Base-by-base conservation (phyloP, 768 basidiomycete genomes). In the Boletus sp. region DNA sequence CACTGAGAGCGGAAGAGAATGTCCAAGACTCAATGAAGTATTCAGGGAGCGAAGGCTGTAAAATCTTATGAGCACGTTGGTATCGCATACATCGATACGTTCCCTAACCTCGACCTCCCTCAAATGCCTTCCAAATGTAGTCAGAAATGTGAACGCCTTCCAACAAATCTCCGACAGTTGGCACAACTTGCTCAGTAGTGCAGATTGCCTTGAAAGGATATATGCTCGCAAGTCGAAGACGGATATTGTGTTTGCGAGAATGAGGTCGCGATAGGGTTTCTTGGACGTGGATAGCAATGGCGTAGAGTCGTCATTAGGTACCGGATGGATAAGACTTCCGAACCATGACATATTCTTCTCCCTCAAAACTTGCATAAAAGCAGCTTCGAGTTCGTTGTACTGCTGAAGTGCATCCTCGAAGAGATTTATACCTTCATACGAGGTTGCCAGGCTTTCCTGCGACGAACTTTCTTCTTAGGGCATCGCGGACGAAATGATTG, bases 211-310 rank as follows among this genome's bases (percentile, higher is more conserved):
- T 28, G 92, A 86, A 50, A 98, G 87, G 18, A 98, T 79, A 70
- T 97, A 99, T 64, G 87, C 82, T 48, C 95, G 84, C 64, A 98
- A 89, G 75, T 98, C 97, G 67, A 98, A 96, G 9, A 96, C 82
- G 5, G 93, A 90, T 62, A 99, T 95, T 6, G 86, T 82, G 73
- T 96, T 97, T 28, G 87, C 84, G 24, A 94, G 82, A 56, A 98
- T 93, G 46, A 96, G 79, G 55, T 95, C 90, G 15, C 90, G 83
- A 66, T 97, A 98, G 2, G 90, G 85, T 67, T 97, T 98, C 74
- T 84, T 86, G 35, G 78, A 77, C 5, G 83, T 75, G 8, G 90
- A 88, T n/a, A 98, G 78, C 40, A 98, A 77, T 1, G 94, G 87
- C 20, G 80, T 67, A 2, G 90, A 87, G 63, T 97, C 95, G 70